phyloP scores from a whole-genome alignment of 2,329 filamentous ascomycete genomes.

The Stemphylium vesicarium region DNA sequence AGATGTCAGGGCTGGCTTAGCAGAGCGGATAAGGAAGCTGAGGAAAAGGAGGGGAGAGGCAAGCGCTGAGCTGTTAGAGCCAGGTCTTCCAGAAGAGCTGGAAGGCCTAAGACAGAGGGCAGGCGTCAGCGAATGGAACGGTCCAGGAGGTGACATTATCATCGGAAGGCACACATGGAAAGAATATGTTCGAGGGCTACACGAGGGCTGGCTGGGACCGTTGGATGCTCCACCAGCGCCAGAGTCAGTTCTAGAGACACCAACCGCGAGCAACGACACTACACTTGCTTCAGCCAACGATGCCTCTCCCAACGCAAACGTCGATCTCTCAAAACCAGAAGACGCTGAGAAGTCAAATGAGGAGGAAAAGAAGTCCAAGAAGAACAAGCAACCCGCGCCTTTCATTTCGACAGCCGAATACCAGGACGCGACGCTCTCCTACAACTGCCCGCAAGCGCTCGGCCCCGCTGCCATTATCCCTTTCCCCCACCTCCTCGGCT shows the following conservation, averaged over 20 bases:
- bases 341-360: constrained; percentile 42
- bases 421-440: constrained; percentile 66
- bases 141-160: constrained; percentile 81
- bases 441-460: constrained; percentile 71
- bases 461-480: constrained; percentile 74
- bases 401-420: constrained; percentile 79
- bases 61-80: constrained; percentile 51
- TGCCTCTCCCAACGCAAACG: constrained; percentile 40
- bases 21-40: constrained; percentile 77
- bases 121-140: constrained; percentile 74
- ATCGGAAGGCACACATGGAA: constrained; percentile 96
- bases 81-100: constrained; percentile 65
- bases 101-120: constrained; percentile 68
- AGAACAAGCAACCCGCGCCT: constrained; percentile 68
- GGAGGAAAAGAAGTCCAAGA: constrained; percentile 54
- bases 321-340: constrained; percentile 34
- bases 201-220: constrained; percentile 96
- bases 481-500: constrained; percentile 90
- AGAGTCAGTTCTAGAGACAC: constrained; percentile 28
- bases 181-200: constrained; percentile 89
- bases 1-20: constrained; percentile 86
- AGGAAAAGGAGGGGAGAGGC: constrained; percentile 67
- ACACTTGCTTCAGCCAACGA: constrained; percentile 37
- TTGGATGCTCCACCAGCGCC: constrained; percentile 64
- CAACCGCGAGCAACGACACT: constrained; percentile 15